Base-by-base conservation (phyloP, 805 yeast species). In the Lipomyces oligophaga region DNA sequence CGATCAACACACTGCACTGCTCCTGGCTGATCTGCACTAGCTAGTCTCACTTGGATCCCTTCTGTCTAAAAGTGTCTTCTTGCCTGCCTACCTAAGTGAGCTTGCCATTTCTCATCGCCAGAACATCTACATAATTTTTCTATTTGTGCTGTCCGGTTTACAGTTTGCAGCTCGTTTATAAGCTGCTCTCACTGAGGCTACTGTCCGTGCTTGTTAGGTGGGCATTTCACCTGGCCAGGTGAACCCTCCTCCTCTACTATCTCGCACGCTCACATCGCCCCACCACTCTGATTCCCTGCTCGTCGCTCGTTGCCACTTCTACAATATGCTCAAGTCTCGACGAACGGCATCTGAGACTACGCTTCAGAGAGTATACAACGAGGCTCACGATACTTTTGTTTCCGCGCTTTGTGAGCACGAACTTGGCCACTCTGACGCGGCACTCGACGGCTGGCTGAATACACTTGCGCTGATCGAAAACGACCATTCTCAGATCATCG, bases 321-420 rank as follows among this genome's bases (percentile, higher is more conserved):
- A 33, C 34, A 30, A 34, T 21, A 33, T 30, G 34, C 31, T 49
- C 39, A 49, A 49, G 30, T 36, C 49, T 20, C 45, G 41, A 45
- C 54, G 54, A 30, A 37, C 39, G 31, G 34, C 49, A 13, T 35
- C 54, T n/a, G 54, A 49, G 39, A 20, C 40, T 4, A 38, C 39
- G 31, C 64, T 69, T 27, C 72, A 70, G 49, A 52, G 57, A 33
- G 57, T 66, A 19, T 70, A 69, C 57, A 69, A 69, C 44, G 71
- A 68, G 25, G 69, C 72, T n/a, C 67, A 69, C 55, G 64, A 66
- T 55, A 51, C 61, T 28, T 64, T 69, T n/a, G 59, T 70, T 24
- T 69, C 69, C 53, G 62, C 70, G 34, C 65, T 68, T 31, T 62
- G 66, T 26, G 60, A 65, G 31, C 72, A 67, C 47, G 61, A 69